These are phyloP conservation scores for Carallia brachiata DNA, from an alignment of 345 rosid species.

Conservation along the genomic window DNA sequence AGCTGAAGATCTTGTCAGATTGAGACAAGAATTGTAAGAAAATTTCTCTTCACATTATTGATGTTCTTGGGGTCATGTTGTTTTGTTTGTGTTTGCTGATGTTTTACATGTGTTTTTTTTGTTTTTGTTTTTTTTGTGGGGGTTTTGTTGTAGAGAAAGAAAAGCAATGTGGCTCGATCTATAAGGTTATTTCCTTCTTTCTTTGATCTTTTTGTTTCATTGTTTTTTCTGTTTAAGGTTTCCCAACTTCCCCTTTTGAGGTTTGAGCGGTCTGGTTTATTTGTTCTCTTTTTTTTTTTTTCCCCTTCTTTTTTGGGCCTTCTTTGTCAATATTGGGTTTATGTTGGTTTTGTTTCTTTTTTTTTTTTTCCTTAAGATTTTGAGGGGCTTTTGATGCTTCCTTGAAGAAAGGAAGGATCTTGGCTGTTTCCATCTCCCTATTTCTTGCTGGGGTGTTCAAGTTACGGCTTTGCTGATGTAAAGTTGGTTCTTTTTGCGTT, in stretches of 20 bases:
- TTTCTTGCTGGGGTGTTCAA: neutral
- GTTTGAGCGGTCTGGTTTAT: neutral
- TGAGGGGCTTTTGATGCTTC: slow-evolving; percentile 2
- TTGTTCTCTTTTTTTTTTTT: neutral
- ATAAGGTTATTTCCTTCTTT: slow-evolving; percentile 4
- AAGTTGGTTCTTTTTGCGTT: neutral
- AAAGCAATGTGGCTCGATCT: slow-evolving; percentile 34
- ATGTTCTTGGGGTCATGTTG: neutral
- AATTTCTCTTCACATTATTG: slow-evolving; percentile 16
- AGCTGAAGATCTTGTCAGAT: slow-evolving; percentile 53
- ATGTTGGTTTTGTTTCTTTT: neutral
- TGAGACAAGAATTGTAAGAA: slow-evolving; percentile 38
- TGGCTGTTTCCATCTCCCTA: neutral
- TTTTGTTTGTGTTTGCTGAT: neutral
- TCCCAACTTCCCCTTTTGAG: neutral
- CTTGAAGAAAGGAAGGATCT: neutral
- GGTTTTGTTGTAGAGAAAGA: neutral
- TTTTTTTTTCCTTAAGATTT: neutral
- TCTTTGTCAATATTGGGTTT: neutral
- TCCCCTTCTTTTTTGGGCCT: neutral
- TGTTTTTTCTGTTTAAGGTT: neutral
- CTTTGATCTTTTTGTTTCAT: slow-evolving; percentile 3
- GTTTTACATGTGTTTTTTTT: neutral
- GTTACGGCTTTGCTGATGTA: neutral
- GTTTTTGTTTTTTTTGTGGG: neutral